Evolutionary conservation across 176 grass and related monocot genomes (phyloP), one percentile per base, ranked within the genome.

Genomic region (Thinopyrum elongatum): DNA sequence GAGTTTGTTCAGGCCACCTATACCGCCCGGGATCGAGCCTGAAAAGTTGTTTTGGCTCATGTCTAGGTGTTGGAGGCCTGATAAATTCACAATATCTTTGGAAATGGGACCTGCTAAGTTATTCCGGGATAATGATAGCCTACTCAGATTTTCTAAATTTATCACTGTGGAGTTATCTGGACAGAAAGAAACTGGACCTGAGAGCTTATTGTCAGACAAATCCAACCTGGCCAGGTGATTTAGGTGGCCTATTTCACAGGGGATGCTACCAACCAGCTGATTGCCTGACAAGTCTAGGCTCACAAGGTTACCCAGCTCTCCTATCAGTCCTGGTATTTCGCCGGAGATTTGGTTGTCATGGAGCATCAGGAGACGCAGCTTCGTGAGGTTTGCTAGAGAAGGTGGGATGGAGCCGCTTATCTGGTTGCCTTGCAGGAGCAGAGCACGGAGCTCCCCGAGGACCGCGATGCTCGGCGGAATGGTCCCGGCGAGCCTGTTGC

Each of bases 381-480:
- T 58, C 11, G 8, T 34, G 46, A 78, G 28, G 30, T 34, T 78
- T 15, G 17, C 51, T 23, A 78, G 34, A 7, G 51, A 55, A 31
- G 51, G 75, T 10, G 70, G 70, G 23, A 73, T 44, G 38, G 70
- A 73, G 38, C 70, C 38, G 23, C 70, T 73, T 73, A 78, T 78
- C 76, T 78, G 55, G 33, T 78, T 78, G 11, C 35, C 70, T 15
- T 73, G 70, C 2, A 73, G 70, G 6, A 26, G 38, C 22, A 73
- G 38, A 3, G 12, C 38, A 16, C 15, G 12, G 38, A 73, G 70
- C 70, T 73, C n/a, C 0, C 2, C 10, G 12, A 73, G 70, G 22
- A 1, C 2, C 70, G 23, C 70, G 4, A 73, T 73, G 12, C 70
- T 26, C 36, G 11, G 22, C 15, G 70, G 12, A 14, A 73, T 73